Base-by-base conservation (phyloP, 768 basidiomycete species). In the Hysterangium stoloniferum region DNA sequence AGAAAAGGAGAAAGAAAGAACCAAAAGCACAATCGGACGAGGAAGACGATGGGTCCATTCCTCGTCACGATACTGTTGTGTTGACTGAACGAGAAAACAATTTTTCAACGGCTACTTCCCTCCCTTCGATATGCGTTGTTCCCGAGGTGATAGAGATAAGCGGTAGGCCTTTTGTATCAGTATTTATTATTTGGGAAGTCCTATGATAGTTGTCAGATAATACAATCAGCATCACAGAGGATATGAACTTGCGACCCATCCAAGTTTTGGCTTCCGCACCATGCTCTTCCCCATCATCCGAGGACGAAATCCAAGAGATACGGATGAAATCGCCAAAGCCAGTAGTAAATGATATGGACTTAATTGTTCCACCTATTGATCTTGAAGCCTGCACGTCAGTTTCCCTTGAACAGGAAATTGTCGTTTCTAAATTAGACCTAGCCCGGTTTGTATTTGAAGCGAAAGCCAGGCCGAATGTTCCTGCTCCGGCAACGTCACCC, bases 141-240 rank as follows among this genome's bases (percentile, higher is more conserved):
- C 27, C 12, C 19, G 17, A 43, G 12, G 45, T 61, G 24, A 58
- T 62, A 28, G 57, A 59, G 4, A 62, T 62, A 27, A 60, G 60
- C 38, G 60, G 60, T 60, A 50, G 15, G 59, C 8, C 19, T 12
- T 52, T 15, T n/a, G 22, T 24, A 12, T 17, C 42, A 35, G 32
- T 25, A 13, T 31, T n/a, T 19, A 48, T 42, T 11, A 52, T 53
- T 32, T 46, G 45, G 27, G 55, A 55, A 13, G 29, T 59, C 33
- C 46, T 54, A 59, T 33, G 27, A 48, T 17, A 27, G 44, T 42
- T 34, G 24, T 36, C 37, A 46, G 29, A 17, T 52, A 58, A 20
- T 61, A 56, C 13, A 63, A 61, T 29, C 59, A 59, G 5, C 66
- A 67, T 34, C 61, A 62, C 13, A 54, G 58, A 22, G 53, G 52